phyloP scores from a whole-genome alignment of 352 stramenopile species.

The Phytophthora cajani region DNA sequence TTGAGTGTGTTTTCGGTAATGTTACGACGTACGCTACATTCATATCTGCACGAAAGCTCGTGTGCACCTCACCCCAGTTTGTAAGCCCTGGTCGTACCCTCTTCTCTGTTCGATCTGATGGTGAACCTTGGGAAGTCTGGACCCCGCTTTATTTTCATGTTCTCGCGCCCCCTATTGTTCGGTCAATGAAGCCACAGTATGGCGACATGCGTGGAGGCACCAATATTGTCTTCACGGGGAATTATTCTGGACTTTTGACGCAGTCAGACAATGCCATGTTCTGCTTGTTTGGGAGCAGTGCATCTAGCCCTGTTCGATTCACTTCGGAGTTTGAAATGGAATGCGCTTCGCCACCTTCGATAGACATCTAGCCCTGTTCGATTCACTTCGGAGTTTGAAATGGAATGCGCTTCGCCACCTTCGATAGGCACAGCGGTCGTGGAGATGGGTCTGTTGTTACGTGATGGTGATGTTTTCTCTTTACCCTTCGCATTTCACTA shows the following conservation, averaged over 20 bases:
- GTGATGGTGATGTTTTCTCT: constrained; percentile 22
- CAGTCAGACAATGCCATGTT: constrained; percentile 18
- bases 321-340: constrained; percentile 9
- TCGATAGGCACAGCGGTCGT: neutral
- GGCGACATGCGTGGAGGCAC: constrained; percentile 39
- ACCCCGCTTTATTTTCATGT: constrained; percentile 33
- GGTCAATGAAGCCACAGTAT: constrained; percentile 24
- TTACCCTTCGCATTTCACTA: constrained; percentile 48
- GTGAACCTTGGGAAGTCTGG: constrained; percentile 15
- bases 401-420: constrained; percentile 40
- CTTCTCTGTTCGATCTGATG: constrained; percentile 30
- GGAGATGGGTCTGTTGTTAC: constrained; percentile 41
- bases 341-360: constrained; percentile 36
- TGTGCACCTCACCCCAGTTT: constrained; percentile 39
- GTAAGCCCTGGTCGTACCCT: neutral
- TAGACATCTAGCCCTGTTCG: constrained; percentile 1
- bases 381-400: constrained; percentile 10
- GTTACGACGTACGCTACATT: constrained; percentile 31
- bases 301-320: constrained; percentile 16
- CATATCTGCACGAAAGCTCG: constrained; percentile 28
- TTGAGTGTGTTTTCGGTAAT: constrained; percentile 50
- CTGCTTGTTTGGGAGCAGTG: constrained; percentile 41
- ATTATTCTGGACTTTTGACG: constrained; percentile 30
- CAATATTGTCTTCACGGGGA: constrained; percentile 34
- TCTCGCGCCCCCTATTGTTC: constrained; percentile 24